These are phyloP conservation scores for Mycogone perniciosa DNA, from an alignment of 2,329 filamentous ascomycete genomes.

Conservation along the genomic window DNA sequence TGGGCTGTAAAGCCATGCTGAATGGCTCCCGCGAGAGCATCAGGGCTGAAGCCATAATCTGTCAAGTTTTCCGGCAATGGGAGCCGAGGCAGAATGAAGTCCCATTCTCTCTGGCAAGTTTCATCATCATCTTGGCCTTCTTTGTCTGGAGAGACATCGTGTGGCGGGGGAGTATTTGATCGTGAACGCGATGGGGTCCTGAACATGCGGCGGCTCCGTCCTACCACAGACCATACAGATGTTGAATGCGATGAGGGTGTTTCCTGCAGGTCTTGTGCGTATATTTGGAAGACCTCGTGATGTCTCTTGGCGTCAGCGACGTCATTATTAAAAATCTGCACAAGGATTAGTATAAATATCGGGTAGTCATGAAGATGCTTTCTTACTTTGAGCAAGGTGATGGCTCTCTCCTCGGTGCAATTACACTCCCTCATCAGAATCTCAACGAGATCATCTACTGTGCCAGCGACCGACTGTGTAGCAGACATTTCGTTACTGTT, in stretches of 20 bases:
- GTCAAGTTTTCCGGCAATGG: not conserved
- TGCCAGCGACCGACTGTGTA: not conserved
- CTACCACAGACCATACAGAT: not conserved
- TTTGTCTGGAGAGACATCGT: not conserved
- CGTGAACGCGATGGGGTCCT: not conserved
- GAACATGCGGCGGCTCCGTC: too few species aligned
- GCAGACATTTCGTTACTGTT: not conserved
- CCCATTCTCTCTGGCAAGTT: not conserved
- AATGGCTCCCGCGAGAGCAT: slow-evolving; percentile 1
- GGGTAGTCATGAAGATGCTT: too few species aligned
- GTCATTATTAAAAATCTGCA: slow-evolving; percentile 5
- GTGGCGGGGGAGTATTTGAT: not conserved
- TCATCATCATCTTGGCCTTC: not conserved
- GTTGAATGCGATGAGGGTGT: not conserved
- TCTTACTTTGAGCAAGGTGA: not conserved
- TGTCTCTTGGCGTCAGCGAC: not conserved
- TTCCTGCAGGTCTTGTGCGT: not conserved
- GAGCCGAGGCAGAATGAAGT: slow-evolving; percentile 3
- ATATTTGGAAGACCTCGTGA: not conserved
- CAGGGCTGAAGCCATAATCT: not conserved
- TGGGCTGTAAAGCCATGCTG: not conserved
- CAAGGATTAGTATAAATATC: not conserved
- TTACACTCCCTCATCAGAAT: not conserved
- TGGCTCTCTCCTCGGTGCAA: slow-evolving; percentile 2
- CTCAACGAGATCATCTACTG: not conserved